Conservation (phyloP, 208 protist species). For the Paratrypanosoma confusum region DNA sequence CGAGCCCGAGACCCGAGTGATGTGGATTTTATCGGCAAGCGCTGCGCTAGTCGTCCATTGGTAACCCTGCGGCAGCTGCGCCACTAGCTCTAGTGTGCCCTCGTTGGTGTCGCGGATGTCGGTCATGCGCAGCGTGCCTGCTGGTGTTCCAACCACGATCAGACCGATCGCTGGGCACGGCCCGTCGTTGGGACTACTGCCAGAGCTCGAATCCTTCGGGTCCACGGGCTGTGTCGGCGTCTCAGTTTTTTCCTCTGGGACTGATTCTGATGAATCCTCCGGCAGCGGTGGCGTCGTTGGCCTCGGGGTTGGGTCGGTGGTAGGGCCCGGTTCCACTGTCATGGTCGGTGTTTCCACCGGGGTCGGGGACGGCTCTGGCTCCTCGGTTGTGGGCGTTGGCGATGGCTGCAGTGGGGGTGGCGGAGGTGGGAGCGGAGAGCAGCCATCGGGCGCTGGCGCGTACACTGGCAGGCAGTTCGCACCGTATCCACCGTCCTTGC, state of each 20-base stretch:
- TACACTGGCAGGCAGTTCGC: constrained; percentile 4
- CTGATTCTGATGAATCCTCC: too few species aligned
- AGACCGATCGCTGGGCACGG: background rate
- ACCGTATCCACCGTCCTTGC: constrained; percentile 1
- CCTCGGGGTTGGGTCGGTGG: too few species aligned
- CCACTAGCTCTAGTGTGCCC: background rate
- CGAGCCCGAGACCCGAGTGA: background rate
- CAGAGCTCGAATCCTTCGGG: background rate
- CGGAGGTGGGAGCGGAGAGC: too few species aligned
- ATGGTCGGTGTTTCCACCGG: too few species aligned
- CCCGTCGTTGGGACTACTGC: background rate
- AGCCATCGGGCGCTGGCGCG: constrained; percentile 2
- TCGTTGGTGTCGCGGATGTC: too few species aligned
- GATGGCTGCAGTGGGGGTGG: too few species aligned
- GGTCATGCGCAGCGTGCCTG: background rate
- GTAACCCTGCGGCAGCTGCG: constrained; percentile 3
- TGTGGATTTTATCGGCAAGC: background rate
- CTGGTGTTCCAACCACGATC: background rate
- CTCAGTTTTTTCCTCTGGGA: too few species aligned
- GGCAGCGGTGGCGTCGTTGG: too few species aligned
- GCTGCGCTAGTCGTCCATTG: background rate
- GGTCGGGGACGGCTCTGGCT: too few species aligned
- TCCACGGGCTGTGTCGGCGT: too few species aligned
- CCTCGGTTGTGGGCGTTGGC: too few species aligned
- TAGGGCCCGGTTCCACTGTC: too few species aligned